These are phyloP conservation scores for Fraxinus ornus DNA, from an alignment of 305 asterid species.

Conservation along the genomic window DNA sequence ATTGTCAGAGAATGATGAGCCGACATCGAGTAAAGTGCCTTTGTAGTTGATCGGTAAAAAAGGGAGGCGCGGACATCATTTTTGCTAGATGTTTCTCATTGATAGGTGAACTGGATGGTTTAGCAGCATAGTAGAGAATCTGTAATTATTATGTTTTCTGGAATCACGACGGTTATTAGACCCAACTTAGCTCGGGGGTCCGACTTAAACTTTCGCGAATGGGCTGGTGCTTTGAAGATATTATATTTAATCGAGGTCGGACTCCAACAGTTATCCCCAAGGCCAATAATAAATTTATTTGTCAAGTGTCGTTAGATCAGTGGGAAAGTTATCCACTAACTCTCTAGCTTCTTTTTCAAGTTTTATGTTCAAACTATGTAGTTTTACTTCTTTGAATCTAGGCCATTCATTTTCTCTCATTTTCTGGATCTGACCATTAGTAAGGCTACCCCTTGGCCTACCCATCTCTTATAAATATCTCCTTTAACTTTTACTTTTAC, in stretches of 20 bases:
- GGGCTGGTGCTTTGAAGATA: neutral
- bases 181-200: neutral
- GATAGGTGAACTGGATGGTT: neutral
- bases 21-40: no score
- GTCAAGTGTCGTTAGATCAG: neutral
- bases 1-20: no score
- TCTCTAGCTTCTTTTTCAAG: neutral
- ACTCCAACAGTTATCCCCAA: neutral
- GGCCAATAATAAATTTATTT: neutral
- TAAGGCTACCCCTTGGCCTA: neutral
- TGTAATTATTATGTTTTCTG: neutral
- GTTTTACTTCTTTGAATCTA: neutral
- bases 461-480: neutral
- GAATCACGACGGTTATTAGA: neutral
- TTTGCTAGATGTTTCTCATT: neutral
- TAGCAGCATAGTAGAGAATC: neutral
- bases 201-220: neutral
- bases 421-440: neutral
- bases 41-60: no score
- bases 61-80: no score
- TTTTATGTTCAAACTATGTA: no score
- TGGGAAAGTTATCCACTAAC: neutral
- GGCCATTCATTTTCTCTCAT: neutral
- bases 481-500: no score
- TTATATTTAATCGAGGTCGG: neutral